Evolutionary conservation across 2,329 filamentous ascomycete genomes (phyloP), one percentile per base, ranked within the genome.

Genomic region (Xylaria arbuscula): DNA sequence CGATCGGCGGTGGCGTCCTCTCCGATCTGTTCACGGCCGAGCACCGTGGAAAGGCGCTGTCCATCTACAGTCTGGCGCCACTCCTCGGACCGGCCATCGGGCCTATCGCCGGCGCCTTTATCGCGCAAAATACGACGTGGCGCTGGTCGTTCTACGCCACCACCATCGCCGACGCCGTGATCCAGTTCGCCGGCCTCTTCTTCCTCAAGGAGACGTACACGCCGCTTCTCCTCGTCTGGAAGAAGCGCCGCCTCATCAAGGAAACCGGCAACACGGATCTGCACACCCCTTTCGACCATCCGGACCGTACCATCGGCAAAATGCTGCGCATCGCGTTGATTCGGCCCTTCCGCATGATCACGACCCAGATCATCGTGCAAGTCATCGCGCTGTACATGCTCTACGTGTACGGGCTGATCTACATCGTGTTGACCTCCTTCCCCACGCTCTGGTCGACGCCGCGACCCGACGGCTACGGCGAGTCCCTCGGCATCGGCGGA

Each of bases 101-200:
- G 0, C 90, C 90, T 1, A 87, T 92, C 62, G 87, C 86, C 0
- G 90, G 90, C 19, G 89, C 88, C 0, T 92, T 89, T 77, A 89
- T 92, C 54, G 83, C 88, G 1, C 79, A 91, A 73, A 82, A 86
- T 76, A 88, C 86, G 8, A 88, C 85, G 0, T 93, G 92, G 92
- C 85, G 90, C 47, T 93, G 91, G 91, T 87, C 88, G 8, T 93
- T 93, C 80, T 92, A 87, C 80, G 83, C 88, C 0, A 91, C 89
- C 0, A 87, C 88, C 0, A 90, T 93, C 65, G 80, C 81, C 10
- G 88, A 89, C 65, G 90, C 83, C 1, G 67, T 87, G 13, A 86
- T 93, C 59, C 89, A 92, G 75, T 67, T 85, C 11, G 80, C 85
- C 8, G 90, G 80, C 1, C 34, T 90, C 5, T 77, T 92, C 57